Conservation (phyloP, 2,329 filamentous ascomycete species). For the Endocalyx cinctus region DNA sequence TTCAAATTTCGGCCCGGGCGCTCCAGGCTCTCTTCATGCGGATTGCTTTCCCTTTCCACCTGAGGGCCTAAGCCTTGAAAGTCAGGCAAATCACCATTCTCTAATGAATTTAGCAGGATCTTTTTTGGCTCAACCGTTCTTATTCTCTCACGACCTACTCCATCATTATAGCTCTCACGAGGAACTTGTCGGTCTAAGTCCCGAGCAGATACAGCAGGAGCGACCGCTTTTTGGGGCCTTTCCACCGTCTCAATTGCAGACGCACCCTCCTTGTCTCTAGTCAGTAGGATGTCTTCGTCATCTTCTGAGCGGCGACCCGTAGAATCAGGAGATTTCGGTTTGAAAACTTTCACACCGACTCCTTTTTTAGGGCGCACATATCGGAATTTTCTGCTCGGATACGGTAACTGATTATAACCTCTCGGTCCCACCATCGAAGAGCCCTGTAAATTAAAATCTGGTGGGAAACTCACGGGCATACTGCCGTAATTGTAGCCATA, state of each 20-base stretch:
- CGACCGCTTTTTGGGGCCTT: conserved; percentile 4
- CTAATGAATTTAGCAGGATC: too few relatives aligned
- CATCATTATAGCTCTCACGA: too few relatives aligned
- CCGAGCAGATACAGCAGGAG: not conserved
- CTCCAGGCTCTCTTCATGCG: too few relatives aligned
- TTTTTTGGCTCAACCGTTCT: too few relatives aligned
- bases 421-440: too few relatives aligned
- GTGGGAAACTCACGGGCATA: conserved; percentile 11
- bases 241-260: not conserved
- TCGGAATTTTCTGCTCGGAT: not conserved
- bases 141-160: too few relatives aligned
- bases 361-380: not conserved
- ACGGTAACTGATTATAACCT: not conserved
- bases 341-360: not conserved
- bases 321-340: not conserved
- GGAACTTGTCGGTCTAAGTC: not conserved
- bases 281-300: conserved; percentile 23
- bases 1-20: too few relatives aligned
- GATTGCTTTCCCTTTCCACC: too few relatives aligned
- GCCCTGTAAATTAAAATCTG: conserved; percentile 9
- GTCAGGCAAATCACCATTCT: too few relatives aligned
- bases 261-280: conserved; percentile 6
- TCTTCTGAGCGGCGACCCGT: conserved; percentile 5
- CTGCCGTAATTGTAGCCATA: conserved; percentile 27
- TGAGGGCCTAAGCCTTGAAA: too few relatives aligned